Percentiles rank a stretch among this genome's conserved stretches.
Evolutionary conservation across 169 alveolate genomes (phyloP).

Genomic region (Plasmodium reichenowi): DNA sequence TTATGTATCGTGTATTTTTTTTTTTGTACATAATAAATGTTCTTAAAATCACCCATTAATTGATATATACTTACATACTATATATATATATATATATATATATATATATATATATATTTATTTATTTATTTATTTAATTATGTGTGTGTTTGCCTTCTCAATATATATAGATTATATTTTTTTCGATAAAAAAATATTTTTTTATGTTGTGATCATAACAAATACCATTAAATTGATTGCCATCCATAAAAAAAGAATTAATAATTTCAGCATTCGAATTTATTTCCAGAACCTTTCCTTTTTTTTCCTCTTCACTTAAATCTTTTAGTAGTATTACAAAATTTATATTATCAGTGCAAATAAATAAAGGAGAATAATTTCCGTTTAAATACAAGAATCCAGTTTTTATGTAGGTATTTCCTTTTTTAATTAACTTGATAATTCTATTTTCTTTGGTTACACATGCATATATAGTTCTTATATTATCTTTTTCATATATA

Average conservation of each 20-base stretch:
- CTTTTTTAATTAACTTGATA: slow-evolving; percentile 49
- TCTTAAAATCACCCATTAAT: no score
- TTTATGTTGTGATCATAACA: slow-evolving; percentile 51
- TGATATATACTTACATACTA: no score
- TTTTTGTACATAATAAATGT: not conserved
- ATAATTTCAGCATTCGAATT: slow-evolving; percentile 54
- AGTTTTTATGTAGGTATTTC: slow-evolving; percentile 50
- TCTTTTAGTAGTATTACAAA: slow-evolving; percentile 64
- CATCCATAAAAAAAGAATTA: slow-evolving; percentile 49
- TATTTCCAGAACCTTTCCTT: slow-evolving; percentile 59
- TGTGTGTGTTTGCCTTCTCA: not conserved
- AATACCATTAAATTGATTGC: slow-evolving; percentile 70
- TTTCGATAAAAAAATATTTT: slow-evolving; percentile 60
- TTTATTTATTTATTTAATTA: not conserved
- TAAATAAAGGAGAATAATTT: slow-evolving; percentile 59
- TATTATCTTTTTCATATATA: slow-evolving; percentile 43
- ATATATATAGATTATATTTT: slow-evolving; percentile 60
- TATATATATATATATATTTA: not conserved
- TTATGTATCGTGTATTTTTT: not conserved
- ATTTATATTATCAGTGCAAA: slow-evolving; percentile 58
- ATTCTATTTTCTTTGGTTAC: slow-evolving; percentile 72
- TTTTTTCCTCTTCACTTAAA: slow-evolving; percentile 61
- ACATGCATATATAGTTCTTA: slow-evolving; percentile 41
- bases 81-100: not conserved
- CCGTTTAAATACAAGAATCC: slow-evolving; percentile 52